These are phyloP conservation scores for Saccharomyces mikatae DNA, from an alignment of 805 yeast species.

Conservation along the genomic window DNA sequence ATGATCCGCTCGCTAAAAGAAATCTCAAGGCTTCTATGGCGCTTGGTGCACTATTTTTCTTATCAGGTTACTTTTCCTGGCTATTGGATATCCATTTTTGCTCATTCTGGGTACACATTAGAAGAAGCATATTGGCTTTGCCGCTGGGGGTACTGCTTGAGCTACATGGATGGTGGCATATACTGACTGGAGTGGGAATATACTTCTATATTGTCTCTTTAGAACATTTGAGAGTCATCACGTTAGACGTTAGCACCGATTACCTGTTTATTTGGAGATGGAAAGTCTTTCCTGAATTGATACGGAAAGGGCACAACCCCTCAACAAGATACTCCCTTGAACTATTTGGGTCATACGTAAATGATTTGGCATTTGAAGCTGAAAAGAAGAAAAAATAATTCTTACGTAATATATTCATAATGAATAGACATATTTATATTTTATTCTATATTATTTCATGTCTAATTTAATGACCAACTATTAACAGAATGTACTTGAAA, in stretches of 20 bases:
- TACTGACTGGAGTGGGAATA: constrained; percentile 77
- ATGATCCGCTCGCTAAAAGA: constrained; percentile 40
- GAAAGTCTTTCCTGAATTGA: constrained; percentile 46
- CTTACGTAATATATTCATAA: not conserved
- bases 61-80: constrained; percentile 78
- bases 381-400: constrained; percentile 3
- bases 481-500: not conserved
- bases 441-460: not conserved
- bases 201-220: constrained; percentile 75
- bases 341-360: constrained; percentile 6
- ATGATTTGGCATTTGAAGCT: not conserved
- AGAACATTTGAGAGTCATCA: constrained; percentile 55
- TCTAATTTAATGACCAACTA: not conserved
- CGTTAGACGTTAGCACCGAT: constrained; percentile 33
- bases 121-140: constrained; percentile 58
- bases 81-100: constrained; percentile 83
- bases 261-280: constrained; percentile 49
- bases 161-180: constrained; percentile 98
- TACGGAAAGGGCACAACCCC: constrained; percentile 1
- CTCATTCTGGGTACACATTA: constrained; percentile 41
- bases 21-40: constrained; percentile 48
- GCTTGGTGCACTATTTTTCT: constrained; percentile 54
- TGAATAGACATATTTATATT: not conserved
- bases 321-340: constrained; percentile 21
- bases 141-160: constrained; percentile 83